Conservation (phyloP, 1,284 basidiomycete genomes). For the Ceratobasidium sp. region DNA sequence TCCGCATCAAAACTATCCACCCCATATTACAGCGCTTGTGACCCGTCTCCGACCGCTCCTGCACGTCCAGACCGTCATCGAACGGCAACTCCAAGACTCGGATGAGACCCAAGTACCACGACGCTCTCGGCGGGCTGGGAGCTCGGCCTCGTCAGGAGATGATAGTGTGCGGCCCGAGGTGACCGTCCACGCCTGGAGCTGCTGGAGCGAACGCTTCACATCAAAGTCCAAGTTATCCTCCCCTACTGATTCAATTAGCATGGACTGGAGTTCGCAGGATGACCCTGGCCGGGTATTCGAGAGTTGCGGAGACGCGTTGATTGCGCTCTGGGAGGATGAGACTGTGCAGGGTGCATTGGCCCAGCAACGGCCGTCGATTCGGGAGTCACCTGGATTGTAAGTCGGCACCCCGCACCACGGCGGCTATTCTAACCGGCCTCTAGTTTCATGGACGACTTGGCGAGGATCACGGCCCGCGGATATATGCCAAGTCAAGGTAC, state of each 20-base stretch:
- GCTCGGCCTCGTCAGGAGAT: conserved; percentile 3
- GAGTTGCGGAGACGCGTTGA: conserved; percentile 63
- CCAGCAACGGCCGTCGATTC: conserved; percentile 55
- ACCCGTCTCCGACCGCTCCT: conserved; percentile 65
- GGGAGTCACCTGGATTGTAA: conserved; percentile 67
- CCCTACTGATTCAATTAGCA: background rate
- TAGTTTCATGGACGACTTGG: conserved; percentile 65
- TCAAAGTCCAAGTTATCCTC: background rate
- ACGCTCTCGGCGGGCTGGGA: background rate
- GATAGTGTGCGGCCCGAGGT: background rate
- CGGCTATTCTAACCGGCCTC: background rate
- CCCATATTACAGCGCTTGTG: conserved; percentile 63
- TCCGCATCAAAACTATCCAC: background rate
- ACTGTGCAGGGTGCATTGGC: conserved; percentile 54
- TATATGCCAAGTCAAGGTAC: conserved; percentile 62
- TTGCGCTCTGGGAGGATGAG: conserved; percentile 57
- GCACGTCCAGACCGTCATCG: conserved; percentile 70
- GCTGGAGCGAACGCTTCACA: conserved; percentile 17
- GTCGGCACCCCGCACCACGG: conserved; percentile 41
- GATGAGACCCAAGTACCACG: conserved; percentile 52
- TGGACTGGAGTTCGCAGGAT: conserved; percentile 43
- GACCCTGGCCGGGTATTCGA: conserved; percentile 59
- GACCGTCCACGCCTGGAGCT: conserved; percentile 21
- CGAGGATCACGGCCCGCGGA: conserved; percentile 57
- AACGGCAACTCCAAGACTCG: conserved; percentile 64